A percentile compares a stretch with the other conserved stretches of the same genome.
These are phyloP conservation scores for Chlamydomonas sp. DNA, from an alignment of 139 green algal genomes.

Conservation along the genomic window DNA sequence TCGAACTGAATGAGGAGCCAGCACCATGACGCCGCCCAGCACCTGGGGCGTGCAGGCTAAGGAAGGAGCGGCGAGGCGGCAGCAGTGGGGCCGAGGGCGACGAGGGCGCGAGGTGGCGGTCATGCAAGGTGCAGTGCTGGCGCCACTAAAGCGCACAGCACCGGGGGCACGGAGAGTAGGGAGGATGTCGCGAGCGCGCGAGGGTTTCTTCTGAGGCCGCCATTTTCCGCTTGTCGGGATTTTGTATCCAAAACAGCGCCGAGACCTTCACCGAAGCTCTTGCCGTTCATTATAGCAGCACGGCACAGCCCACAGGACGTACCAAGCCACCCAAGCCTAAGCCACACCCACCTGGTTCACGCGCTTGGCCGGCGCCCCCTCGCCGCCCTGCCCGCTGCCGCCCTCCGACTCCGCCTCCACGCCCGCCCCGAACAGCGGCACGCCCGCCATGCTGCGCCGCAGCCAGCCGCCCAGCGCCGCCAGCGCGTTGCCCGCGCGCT, in stretches of 20 bases:
- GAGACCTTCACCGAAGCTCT: too few species aligned
- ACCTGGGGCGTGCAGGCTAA: background rate
- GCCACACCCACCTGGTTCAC: too few species aligned
- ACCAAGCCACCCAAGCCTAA: too few species aligned
- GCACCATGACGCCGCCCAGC: background rate
- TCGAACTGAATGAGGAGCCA: too few species aligned
- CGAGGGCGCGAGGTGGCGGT: background rate
- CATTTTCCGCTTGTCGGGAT: too few species aligned
- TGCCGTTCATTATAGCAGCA: too few species aligned
- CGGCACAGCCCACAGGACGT: too few species aligned
- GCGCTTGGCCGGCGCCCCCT: background rate
- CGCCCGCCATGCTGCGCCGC: background rate
- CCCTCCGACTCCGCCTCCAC: background rate
- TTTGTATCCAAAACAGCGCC: too few species aligned
- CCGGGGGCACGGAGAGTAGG: too few species aligned
- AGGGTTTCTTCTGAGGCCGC: too few species aligned
- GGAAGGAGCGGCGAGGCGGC: background rate
- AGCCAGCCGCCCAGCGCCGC: constrained; percentile 20
- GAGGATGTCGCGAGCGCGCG: too few species aligned
- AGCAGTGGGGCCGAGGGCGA: background rate
- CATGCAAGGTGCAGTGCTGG: background rate
- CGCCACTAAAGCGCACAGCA: too few species aligned
- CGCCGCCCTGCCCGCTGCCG: background rate
- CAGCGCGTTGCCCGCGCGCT: constrained; percentile 17
- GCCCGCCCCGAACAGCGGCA: background rate